Base-by-base conservation (phyloP, 1,139 yeast genomes). In the Sugiyamaella japonica region DNA sequence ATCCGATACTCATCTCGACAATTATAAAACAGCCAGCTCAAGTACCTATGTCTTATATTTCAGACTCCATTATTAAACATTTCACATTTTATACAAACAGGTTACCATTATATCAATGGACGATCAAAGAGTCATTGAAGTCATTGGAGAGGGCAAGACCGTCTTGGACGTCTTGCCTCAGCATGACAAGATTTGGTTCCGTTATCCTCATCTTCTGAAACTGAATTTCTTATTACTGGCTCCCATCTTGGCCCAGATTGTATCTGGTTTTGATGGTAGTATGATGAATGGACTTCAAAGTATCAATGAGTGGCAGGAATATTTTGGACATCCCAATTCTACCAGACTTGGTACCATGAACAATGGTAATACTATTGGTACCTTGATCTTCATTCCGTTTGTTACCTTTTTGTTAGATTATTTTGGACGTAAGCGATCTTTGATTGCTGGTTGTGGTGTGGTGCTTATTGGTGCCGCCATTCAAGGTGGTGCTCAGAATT, bases 341-440 rank as follows among this genome's bases (percentile, higher is more conserved):
- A 71, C 72, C 32, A 66, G 64, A 15, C 67, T 77, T 46, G 81
- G 82, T 49, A 42, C 46, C 39, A 40, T 52, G 25, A 36, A 45
- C 17, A 46, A 37, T 36, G 57, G 50, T 32, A 29, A 42, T 41
- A 16, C 41, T 38, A 39, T 55, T 32, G 50, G 55, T 28, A 50
- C 39, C 95, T 6, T 58, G 85, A 12, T 59, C 81, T 38, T 93
- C 96, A 3, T 97, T 97, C 53, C 70, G 84, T 0, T 71, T 82
- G 46, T 41, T 7, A 41, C 51, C 23, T 52, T 12, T 9, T n/a
- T 25, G 1, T 96, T 97, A 42, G 96, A 91, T 67, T 65, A 80
- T 41, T 71, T 86, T 58, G 98, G 98, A 37, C 81, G 98, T 63
- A 89, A 86, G 68, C 83, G 85, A 57, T 86, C 89, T 7, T 48